phyloP scores from a whole-genome alignment of 306 rosid species.

The Corylus americana region DNA sequence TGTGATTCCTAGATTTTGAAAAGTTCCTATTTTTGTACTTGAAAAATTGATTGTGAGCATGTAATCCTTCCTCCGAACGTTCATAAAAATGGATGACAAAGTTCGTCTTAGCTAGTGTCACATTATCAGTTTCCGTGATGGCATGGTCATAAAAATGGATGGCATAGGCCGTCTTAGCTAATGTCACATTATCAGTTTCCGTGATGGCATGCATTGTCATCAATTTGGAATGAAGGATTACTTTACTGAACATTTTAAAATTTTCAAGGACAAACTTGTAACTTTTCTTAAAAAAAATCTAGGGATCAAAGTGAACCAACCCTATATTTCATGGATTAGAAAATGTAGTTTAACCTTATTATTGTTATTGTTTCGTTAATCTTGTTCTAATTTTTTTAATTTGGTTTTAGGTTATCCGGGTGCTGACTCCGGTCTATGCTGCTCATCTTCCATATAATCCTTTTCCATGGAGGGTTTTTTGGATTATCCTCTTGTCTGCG shows the following conservation, averaged over 20 bases:
- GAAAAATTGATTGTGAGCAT: neutral
- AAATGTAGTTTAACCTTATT: neutral
- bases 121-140: neutral
- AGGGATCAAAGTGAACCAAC: neutral
- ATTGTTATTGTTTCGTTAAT: neutral
- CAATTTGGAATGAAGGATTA: neutral
- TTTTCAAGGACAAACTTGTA: neutral
- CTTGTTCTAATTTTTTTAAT: conserved; percentile 2
- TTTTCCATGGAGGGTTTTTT: conserved; percentile 74
- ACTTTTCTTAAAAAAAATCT: neutral
- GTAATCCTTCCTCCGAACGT: neutral
- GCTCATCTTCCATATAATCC: conserved; percentile 74
- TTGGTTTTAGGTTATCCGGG: conserved; percentile 77
- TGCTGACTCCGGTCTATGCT: conserved; percentile 86
- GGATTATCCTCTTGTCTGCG: conserved; percentile 53
- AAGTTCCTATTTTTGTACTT: neutral
- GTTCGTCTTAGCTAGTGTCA: neutral
- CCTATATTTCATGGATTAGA: neutral
- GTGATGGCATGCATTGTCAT: neutral
- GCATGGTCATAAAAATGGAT: neutral
- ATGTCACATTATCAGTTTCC: neutral
- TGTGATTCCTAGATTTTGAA: too few species aligned
- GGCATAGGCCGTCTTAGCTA: neutral
- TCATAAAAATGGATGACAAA: neutral
- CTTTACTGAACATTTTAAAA: neutral